phyloP scores from a whole-genome alignment of 1,139 yeast genomes.

The Geotrichum carabidarum region DNA sequence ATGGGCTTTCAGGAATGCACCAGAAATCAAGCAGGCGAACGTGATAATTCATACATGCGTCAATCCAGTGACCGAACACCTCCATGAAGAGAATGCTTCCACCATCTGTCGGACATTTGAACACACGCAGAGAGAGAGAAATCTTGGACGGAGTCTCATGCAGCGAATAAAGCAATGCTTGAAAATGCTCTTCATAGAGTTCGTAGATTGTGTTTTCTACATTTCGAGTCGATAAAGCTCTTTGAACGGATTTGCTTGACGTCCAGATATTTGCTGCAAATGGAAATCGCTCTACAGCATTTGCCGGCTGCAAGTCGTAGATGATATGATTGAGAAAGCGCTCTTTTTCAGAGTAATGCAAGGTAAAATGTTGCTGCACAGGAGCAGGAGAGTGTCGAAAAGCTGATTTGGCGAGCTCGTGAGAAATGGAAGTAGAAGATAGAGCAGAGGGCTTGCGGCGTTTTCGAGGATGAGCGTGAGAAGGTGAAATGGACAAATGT shows the following conservation, averaged over 20 bases:
- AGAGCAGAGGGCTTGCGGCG: background rate
- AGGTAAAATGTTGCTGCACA: background rate
- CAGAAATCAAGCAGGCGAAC: constrained; percentile 9
- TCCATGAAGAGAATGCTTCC: background rate
- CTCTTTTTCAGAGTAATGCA: background rate
- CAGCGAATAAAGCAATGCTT: background rate
- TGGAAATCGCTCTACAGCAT: constrained; percentile 1
- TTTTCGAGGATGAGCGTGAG: background rate
- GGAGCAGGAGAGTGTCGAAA: background rate
- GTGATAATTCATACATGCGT: constrained; percentile 1
- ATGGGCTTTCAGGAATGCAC: background rate
- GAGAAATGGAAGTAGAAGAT: background rate
- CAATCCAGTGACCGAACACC: constrained; percentile 9
- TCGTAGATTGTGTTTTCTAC: background rate
- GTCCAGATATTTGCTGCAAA: background rate
- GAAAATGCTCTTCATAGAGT: background rate
- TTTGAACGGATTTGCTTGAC: background rate
- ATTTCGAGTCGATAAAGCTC: background rate
- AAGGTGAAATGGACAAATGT: background rate
- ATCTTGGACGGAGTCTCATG: background rate
- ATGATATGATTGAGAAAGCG: constrained; percentile 3
- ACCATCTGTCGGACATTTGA: background rate
- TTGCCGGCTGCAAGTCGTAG: constrained; percentile 8
- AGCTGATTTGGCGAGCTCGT: background rate
- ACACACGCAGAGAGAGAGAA: constrained; percentile 7